These are phyloP conservation scores for Elsinoe perseae DNA, from an alignment of 2,329 filamentous ascomycete genomes.

Conservation along the genomic window DNA sequence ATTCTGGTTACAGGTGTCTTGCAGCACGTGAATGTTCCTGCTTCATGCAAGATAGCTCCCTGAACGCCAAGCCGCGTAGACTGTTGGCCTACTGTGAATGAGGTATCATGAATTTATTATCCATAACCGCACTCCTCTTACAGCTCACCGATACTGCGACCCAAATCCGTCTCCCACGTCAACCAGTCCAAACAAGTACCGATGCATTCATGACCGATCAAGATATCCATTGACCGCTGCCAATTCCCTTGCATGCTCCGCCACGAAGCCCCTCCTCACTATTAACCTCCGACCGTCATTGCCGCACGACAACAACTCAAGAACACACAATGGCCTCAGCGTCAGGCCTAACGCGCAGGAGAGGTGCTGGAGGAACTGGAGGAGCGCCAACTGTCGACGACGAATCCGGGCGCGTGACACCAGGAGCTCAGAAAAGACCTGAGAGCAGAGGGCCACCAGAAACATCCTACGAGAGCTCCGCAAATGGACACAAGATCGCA, in stretches of 20 bases:
- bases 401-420: conserved; percentile 57
- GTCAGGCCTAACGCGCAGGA: conserved; percentile 64
- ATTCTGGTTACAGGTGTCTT: background rate
- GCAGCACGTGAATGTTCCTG: background rate
- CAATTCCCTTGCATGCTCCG: conserved; percentile 18
- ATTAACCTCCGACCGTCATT: conserved; percentile 15
- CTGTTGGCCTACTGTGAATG: background rate
- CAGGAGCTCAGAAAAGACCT: conserved; percentile 52
- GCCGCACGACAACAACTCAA: conserved; percentile 15
- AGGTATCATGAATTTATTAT: background rate
- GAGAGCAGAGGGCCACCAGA: conserved; percentile 44
- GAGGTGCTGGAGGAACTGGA: conserved; percentile 50
- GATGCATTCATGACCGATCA: background rate
- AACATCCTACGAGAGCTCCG: conserved; percentile 81
- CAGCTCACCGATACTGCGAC: too few species aligned
- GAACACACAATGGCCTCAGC: conserved; percentile 50
- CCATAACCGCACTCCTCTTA: background rate
- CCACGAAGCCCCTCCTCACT: conserved; percentile 15
- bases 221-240: background rate
- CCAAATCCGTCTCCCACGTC: too few species aligned
- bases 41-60: background rate
- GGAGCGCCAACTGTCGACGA: conserved; percentile 49
- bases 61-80: background rate
- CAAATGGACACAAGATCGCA: conserved; percentile 98
- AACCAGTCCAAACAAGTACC: conserved; percentile 9